Evolutionary conservation across 2,329 filamentous ascomycete species (phyloP).

Genomic region (Xylaria hypoxylon): DNA sequence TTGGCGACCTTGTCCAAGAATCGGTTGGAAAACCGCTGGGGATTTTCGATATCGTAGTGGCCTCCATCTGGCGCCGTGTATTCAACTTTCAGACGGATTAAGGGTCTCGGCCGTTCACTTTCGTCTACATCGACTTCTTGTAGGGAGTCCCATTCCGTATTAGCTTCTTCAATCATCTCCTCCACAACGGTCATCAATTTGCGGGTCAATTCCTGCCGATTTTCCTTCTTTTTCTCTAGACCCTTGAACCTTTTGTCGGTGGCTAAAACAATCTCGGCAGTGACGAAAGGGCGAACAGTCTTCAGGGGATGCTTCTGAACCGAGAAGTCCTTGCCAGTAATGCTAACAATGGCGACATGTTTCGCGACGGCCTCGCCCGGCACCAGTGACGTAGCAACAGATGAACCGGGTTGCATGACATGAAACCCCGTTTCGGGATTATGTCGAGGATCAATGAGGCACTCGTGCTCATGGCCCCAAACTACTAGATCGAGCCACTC

Average conservation of each 20-base stretch:
- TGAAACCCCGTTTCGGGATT: slow-evolving; percentile 93
- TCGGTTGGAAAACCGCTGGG: slow-evolving; percentile 93
- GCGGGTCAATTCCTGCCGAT: slow-evolving; percentile 81
- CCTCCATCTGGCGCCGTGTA: slow-evolving; percentile 87
- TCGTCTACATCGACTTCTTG: slow-evolving; percentile 73
- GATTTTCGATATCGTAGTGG: slow-evolving; percentile 91
- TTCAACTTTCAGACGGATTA: slow-evolving; percentile 91
- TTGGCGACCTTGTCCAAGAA: slow-evolving; percentile 94
- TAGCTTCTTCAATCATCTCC: slow-evolving; percentile 87
- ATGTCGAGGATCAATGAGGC: slow-evolving; percentile 82
- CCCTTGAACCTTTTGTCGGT: slow-evolving; percentile 81
- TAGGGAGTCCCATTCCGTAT: slow-evolving; percentile 81
- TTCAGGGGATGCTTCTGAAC: slow-evolving; percentile 86
- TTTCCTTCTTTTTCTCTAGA: slow-evolving; percentile 84
- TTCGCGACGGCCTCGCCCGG: slow-evolving; percentile 92
- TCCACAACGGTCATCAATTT: slow-evolving; percentile 83
- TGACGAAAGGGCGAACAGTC: slow-evolving; percentile 90
- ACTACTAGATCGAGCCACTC: slow-evolving; percentile 91
- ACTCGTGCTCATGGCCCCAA: slow-evolving; percentile 99
- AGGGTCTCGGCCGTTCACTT: slow-evolving; percentile 76
- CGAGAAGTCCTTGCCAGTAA: slow-evolving; percentile 85
- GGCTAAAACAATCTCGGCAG: slow-evolving; percentile 81
- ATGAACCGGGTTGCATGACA: slow-evolving; percentile 97
- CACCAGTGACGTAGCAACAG: slow-evolving; percentile 91
- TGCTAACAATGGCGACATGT: slow-evolving; percentile 85